Evolutionary conservation across 345 rosid species (phyloP), one percentile per base, ranked within the genome.

Genomic region (Arabidopsis suecica): DNA sequence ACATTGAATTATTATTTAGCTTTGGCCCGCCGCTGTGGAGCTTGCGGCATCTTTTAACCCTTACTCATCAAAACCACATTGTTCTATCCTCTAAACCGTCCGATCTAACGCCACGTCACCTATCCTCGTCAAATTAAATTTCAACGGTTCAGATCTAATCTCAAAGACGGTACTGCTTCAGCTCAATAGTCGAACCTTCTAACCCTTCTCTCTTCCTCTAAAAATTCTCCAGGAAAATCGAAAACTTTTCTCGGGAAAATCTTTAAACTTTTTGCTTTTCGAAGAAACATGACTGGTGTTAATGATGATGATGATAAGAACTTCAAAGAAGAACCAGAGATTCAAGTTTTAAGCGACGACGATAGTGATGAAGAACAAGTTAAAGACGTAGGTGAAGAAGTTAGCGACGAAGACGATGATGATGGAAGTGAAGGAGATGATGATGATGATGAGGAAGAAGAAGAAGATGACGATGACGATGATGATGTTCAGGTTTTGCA

Each of bases 101-200:
- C 23, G 86, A 87, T 89, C 22, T 9, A 0, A 5, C 4, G 6
- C 84, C 90, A 87, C 85, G 87, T 87, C 89, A 87, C 0, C 76
- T 7, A 83, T 87, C 88, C 83, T 76, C 82, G 80, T 85, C 61
- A 25, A 61, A n/a, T 50, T 54, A 2, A 41, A 10, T 75, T 79
- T 85, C 76, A 54, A 88, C 91, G 97, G 94, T 56, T 72, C 4
- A 62, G 94, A 88, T 91, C 79, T 37, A 55, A 73, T 81, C 55
- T 85, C 73, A 79, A 83, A 85, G 85, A 81, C 65, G 83, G 73
- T 80, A 86, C 87, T 83, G 86, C 75, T 70, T 68, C 68, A 75
- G 72, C 82, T 68, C 30, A 25, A 34, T 64, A 84, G 80, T 81
- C 89, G 83, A 84, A 80, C 69, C 81, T 83, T 80, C 70, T 51